Evolutionary conservation across 352 stramenopile genomes (phyloP), one percentile per base, ranked within the genome.

Genomic region (Phytopythium kandeliae): DNA sequence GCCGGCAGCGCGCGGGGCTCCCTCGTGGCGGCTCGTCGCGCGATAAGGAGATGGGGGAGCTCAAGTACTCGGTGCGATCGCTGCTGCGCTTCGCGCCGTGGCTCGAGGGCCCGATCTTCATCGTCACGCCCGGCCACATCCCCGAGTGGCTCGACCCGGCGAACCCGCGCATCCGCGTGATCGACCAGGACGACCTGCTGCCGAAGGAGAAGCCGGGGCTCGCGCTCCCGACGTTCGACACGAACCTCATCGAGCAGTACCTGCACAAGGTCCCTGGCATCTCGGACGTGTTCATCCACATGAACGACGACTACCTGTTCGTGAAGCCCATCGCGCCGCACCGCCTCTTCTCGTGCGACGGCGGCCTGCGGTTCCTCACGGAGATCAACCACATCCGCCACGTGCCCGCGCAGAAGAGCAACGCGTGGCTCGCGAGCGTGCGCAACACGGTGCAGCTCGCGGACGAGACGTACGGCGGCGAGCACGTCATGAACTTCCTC

Each of bases 251-350:
- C 37, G 85, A 95, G 65, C 85, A 95, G 62, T 95, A 90, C 35
- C 58, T 95, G 46, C 77, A 95, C 65, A 74, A 79, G 43, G 91
- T 95, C 54, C 85, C 82, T 10, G 85, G 80, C 0, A 68, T 95
- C 41, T 88, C 85, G 30, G 85, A 95, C 56, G 68, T 89, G 41
- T 95, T 89, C 58, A 93, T 95, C 65, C 85, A 95, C 52, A 79
- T 95, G 62, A 95, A 95, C 65, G 85, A 95, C 64, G 85, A 95
- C 68, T 95, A 93, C 66, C 72, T 95, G 63, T 95, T 95, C 61
- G 83, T 85, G 31, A 87, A 89, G 46, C 77, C 77, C 19, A 70
- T 95, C 34, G 69, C 67, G 34, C 85, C 85, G 15, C 69, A 91
- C 36, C 76, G 86, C 24, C 83, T 95, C 50, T 95, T 95, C 69